Evolutionary conservation across 305 asterid genomes (phyloP), one percentile per base, ranked within the genome.

Genomic region (Rubia peregrina): DNA sequence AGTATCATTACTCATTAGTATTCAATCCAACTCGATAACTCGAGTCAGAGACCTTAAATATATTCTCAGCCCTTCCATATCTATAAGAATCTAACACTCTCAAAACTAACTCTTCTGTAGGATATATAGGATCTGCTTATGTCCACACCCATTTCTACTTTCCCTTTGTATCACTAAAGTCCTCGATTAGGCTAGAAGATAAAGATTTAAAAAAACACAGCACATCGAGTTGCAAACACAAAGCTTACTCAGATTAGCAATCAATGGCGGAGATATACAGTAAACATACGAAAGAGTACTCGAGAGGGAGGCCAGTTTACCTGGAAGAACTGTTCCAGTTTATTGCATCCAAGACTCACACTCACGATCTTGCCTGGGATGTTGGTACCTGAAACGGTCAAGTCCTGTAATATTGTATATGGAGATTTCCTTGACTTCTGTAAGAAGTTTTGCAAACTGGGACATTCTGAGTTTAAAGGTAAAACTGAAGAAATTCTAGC

Each of bases 1-100:
- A 90, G 92, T 86, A 82, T 92, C 59, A 73, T 30, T 30, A 30
- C 36, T 3, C 36, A 30, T 83, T 86, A 82, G 88, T 43, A 74
- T 81, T 68, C 87, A 69, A 65, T 80, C 88, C 5, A 87, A 88
- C 81, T 77, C 98, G 0, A 16, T 24, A 53, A 8, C 59, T 21
- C 24, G 59, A n/a, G 86, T 91, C 48, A 87, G 79, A 78, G 98
- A 92, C 71, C 96, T 92, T 16, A 30, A 30, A 30, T 30, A 30
- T 30, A 30, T 30, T 30, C 36, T 30, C 36, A 30, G 36, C 2
- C 36, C 36, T 2, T 30, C 36, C 36, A 30, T 30, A 30, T 30
- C 36, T 30, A 30, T 30, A 30, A 30, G 36, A 30, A 1, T 30
- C 36, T 30, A 30, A 30, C 36, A 30, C 36, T 30, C 36, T 30